phyloP scores from a whole-genome alignment of 2,329 filamentous ascomycete genomes.

The Clonostachys solani region DNA sequence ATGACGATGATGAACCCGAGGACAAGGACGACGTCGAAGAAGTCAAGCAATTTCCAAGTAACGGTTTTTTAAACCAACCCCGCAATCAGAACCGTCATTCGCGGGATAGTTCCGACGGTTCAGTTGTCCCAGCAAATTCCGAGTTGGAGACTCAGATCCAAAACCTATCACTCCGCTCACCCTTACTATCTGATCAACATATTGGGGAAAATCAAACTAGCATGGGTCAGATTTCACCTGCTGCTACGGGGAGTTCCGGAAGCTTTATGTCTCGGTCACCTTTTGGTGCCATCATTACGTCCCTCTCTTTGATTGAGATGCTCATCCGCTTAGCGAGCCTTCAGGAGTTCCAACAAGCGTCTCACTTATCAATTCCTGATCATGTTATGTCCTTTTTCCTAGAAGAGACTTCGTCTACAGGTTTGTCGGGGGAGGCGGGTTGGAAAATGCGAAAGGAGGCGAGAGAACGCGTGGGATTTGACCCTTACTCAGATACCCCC shows the following conservation, averaged over 20 bases:
- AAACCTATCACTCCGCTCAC: background rate
- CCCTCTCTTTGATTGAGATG: conserved; percentile 78
- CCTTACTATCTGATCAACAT: background rate
- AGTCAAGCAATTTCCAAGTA: conserved; percentile 4
- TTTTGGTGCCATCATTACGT: conserved; percentile 48
- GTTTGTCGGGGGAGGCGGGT: conserved; percentile 38
- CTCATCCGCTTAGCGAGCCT: conserved; percentile 80
- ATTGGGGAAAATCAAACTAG: background rate
- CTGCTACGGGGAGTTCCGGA: background rate
- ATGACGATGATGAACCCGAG: conserved; percentile 38
- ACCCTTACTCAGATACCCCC: conserved; percentile 45
- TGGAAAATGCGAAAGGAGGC: conserved; percentile 39
- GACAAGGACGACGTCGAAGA: conserved; percentile 30
- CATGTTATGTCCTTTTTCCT: conserved; percentile 88
- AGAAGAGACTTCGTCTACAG: conserved; percentile 51
- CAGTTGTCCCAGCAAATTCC: background rate
- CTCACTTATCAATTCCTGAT: conserved; percentile 85
- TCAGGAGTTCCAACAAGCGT: conserved; percentile 87
- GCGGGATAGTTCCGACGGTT: background rate
- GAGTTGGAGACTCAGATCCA: background rate
- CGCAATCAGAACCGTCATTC: too few species aligned
- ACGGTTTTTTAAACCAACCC: too few species aligned
- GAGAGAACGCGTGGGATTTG: conserved; percentile 47
- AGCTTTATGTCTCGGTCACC: conserved; percentile 31
- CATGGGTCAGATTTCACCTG: background rate